These are phyloP conservation scores for Xylaria flabelliformis DNA, from an alignment of 495 filamentous ascomycete genomes.

Conservation along the genomic window DNA sequence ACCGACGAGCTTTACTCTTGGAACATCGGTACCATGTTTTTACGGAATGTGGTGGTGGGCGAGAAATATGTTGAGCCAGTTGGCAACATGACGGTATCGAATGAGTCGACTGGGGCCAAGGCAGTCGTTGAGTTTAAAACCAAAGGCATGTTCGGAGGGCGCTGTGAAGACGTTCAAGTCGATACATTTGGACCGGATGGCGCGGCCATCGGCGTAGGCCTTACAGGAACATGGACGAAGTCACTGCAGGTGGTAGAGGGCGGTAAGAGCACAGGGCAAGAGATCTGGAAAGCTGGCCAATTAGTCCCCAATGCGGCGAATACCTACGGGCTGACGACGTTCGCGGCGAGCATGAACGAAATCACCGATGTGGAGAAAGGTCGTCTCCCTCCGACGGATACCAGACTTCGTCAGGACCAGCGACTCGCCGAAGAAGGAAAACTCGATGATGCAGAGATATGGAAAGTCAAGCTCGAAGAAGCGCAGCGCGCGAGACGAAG, in stretches of 20 bases:
- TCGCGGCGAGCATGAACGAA: constrained; percentile 88
- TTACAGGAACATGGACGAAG: constrained; percentile 85
- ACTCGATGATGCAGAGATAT: constrained; percentile 80
- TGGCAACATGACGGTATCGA: constrained; percentile 78
- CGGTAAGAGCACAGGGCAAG: constrained; percentile 58
- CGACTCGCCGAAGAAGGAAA: constrained; percentile 82
- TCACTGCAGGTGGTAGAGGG: constrained; percentile 67
- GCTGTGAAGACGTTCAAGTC: constrained; percentile 86
- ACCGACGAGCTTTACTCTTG: constrained; percentile 82
- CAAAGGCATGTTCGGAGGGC: constrained; percentile 94
- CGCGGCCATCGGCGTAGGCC: constrained; percentile 61
- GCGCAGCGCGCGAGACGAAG: constrained; percentile 77
- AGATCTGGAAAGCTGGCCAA: constrained; percentile 78
- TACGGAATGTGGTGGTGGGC: constrained; percentile 95
- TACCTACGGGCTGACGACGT: constrained; percentile 85
- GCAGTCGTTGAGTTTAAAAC: constrained; percentile 85
- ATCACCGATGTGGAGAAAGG: constrained; percentile 78
- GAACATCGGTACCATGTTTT: constrained; percentile 82
- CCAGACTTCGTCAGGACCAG: constrained; percentile 87
- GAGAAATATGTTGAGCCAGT: constrained; percentile 98
- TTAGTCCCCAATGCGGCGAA: constrained; percentile 77
- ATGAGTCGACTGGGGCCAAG: constrained; percentile 81
- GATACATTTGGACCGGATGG: constrained; percentile 72
- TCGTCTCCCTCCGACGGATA: constrained; percentile 79
- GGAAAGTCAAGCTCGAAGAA: constrained; percentile 86